phyloP scores from a whole-genome alignment of 2,329 filamentous ascomycete species.

The Aspergillus bombycis region DNA sequence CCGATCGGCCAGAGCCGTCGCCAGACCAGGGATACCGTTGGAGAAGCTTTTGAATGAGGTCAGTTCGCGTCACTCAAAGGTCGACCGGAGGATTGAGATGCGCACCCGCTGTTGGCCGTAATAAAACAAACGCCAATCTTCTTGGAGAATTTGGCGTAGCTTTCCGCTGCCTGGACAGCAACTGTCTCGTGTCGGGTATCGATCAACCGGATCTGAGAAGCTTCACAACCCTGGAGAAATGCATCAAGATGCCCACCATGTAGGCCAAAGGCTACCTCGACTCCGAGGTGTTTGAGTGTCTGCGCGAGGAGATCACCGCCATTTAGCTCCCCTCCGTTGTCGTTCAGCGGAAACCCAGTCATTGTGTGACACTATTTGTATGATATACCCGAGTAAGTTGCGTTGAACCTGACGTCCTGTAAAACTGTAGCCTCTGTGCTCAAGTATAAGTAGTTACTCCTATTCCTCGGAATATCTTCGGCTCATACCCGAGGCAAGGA shows the following conservation, averaged over 20 bases:
- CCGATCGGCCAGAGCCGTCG: conserved; percentile 50
- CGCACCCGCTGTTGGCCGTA: conserved; percentile 53
- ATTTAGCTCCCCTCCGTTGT: conserved; percentile 34
- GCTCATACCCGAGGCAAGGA: background rate
- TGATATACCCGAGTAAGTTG: background rate
- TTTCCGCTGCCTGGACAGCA: conserved; percentile 53
- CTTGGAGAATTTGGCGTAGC: conserved; percentile 49
- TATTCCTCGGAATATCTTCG: background rate
- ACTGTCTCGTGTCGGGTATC: conserved; percentile 54
- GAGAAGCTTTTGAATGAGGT: conserved; percentile 39
- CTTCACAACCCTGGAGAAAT: conserved; percentile 49
- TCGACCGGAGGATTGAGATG: background rate
- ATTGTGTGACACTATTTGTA: background rate
- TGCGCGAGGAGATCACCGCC: conserved; percentile 53
- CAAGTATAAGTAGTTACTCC: background rate
- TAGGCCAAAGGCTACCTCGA: conserved; percentile 50
- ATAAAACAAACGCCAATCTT: conserved; percentile 52
- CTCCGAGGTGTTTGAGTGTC: conserved; percentile 45
- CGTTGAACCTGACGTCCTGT: background rate
- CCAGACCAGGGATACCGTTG: conserved; percentile 51
- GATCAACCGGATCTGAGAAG: conserved; percentile 46
- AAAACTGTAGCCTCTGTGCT: background rate
- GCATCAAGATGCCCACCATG: conserved; percentile 55
- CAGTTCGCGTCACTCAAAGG: background rate
- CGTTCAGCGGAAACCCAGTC: background rate